Evolutionary conservation across 192 early-diverging fungal species (phyloP).

Genomic region (Chytriomyces sp.): DNA sequence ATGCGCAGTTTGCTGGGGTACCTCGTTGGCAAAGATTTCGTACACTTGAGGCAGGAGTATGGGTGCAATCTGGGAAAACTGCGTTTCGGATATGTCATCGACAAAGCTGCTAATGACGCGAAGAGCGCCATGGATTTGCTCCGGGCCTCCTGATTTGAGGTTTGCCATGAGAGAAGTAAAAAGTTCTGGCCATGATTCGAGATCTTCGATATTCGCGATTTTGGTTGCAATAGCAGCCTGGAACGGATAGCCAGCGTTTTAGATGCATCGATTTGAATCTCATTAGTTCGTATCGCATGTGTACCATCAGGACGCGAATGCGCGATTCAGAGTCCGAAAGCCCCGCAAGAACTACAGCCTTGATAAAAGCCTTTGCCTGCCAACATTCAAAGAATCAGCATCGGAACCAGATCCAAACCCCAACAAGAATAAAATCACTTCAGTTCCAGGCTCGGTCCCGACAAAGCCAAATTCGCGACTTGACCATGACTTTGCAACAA

Average conservation of each 20-base stretch:
- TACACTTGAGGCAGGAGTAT: conserved; percentile 82
- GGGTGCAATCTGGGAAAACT: conserved; percentile 82
- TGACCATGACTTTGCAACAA: conserved; percentile 15
- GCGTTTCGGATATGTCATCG: conserved; percentile 84
- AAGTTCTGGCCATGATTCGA: conserved; percentile 91
- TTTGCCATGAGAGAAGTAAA: conserved; percentile 66
- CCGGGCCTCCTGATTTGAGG: conserved; percentile 59
- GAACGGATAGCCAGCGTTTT: conserved; percentile 32
- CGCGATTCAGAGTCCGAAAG: conserved; percentile 64
- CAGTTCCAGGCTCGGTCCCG: conserved; percentile 11
- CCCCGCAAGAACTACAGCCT: conserved; percentile 63
- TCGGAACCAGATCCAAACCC: not conserved
- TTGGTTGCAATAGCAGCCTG: conserved; percentile 88
- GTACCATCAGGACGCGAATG: conserved; percentile 69
- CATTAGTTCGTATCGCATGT: no score
- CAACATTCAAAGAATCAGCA: not conserved
- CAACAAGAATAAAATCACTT: not conserved
- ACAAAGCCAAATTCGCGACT: conserved; percentile 19
- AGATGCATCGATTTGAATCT: conserved; percentile 6
- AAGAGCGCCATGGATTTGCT: conserved; percentile 88
- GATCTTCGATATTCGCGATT: conserved; percentile 92
- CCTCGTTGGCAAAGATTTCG: conserved; percentile 66
- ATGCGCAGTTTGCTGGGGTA: not conserved
- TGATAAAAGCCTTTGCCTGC: conserved; percentile 58
- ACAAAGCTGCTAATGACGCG: conserved; percentile 87